A percentile compares a stretch with the other conserved stretches of the same genome.
Evolutionary conservation across 352 stramenopile genomes (phyloP).

Genomic region (Globisporangium irregulare): DNA sequence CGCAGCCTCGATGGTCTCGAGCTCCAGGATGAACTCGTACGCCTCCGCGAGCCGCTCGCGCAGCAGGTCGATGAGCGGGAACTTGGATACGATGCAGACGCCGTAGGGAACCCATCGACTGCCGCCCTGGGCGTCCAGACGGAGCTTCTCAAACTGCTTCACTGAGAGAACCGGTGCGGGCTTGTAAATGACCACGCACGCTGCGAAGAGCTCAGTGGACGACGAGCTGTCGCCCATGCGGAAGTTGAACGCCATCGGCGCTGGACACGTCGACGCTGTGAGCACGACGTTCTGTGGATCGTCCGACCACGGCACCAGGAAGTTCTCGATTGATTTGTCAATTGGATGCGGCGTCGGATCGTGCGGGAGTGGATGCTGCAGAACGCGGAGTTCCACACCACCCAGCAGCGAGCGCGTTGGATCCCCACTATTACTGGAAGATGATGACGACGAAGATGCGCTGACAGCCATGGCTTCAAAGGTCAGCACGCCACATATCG

Average conservation of each 20-base stretch:
- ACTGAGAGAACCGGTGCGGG: slow-evolving; percentile 57
- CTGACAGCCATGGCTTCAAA: slow-evolving; percentile 60
- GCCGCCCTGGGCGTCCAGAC: slow-evolving; percentile 38
- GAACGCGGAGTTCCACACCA: slow-evolving; percentile 37
- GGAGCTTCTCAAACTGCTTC: slow-evolving; percentile 54
- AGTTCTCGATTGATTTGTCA: slow-evolving; percentile 72
- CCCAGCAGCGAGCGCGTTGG: not conserved
- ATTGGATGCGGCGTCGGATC: slow-evolving; percentile 40
- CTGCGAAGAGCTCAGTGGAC: slow-evolving; percentile 68
- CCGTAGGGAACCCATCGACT: slow-evolving; percentile 77
- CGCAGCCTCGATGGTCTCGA: slow-evolving; percentile 47
- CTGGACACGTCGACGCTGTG: slow-evolving; percentile 38
- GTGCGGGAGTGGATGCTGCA: slow-evolving; percentile 53
- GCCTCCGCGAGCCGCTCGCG: slow-evolving; percentile 75
- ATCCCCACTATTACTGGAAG: slow-evolving; percentile 19
- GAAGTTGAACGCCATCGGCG: slow-evolving; percentile 71
- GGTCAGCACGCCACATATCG: slow-evolving; percentile 68
- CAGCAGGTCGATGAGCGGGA: slow-evolving; percentile 75
- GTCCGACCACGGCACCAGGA: slow-evolving; percentile 60
- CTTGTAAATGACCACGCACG: slow-evolving; percentile 80
- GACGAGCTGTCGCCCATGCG: slow-evolving; percentile 75
- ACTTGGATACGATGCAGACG: slow-evolving; percentile 81
- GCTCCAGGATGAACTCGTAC: slow-evolving; percentile 79
- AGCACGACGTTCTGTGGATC: slow-evolving; percentile 45
- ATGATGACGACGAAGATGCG: slow-evolving; percentile 17